Evolutionary conservation across 306 rosid genomes (phyloP), one percentile per base, ranked within the genome.

Genomic region (Urtica urens): DNA sequence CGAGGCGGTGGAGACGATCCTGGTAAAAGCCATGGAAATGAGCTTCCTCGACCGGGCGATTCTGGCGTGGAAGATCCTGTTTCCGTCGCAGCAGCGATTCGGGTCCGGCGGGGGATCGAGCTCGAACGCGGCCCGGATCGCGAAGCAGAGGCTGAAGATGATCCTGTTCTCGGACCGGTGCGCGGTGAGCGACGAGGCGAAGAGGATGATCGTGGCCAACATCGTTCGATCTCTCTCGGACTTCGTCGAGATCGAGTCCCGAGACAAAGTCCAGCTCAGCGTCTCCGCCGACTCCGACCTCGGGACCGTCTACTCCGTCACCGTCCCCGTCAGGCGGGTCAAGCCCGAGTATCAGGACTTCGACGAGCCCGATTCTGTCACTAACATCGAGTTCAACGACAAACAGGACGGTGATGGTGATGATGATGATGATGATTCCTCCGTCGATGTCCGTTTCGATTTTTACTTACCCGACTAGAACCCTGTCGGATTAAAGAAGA

Each of bases 121-220:
- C 60, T 84, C 97, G 23, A 81, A 81, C 60, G 97, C 97, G 56
- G n/a, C n/a, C n/a, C 69, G 72, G 46, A 72, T 81, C 44, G 97
- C 97, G 51, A 90, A 90, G 79, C 94, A 90, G 77, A 90, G 97
- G 6, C 55, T 90, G 72, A 90, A 90, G 72, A 81, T 90, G 97
- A 84, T 90, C 44, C 77, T 90, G 59, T 84, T 84, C 72, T 82
- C 95, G 40, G 97, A 90, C 60, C 77, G 97, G 30, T 90, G 97
- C 44, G 97, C 68, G 19, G 92, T 90, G 45, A 90, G 87, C 48
- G 95, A 90, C 1, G 93, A 90, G 77, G 97, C 95, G 49, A 90
- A 90, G 49, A 74, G 62, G 50, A 77, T 68, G 80, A 90, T 90
- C 42, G 94, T 90, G 44, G 72, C 47, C 75, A 84, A 77, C 67